Evolutionary conservation across 371 early-diverging fungal species (phyloP).

Genomic region (Mucor lusitanicus): DNA sequence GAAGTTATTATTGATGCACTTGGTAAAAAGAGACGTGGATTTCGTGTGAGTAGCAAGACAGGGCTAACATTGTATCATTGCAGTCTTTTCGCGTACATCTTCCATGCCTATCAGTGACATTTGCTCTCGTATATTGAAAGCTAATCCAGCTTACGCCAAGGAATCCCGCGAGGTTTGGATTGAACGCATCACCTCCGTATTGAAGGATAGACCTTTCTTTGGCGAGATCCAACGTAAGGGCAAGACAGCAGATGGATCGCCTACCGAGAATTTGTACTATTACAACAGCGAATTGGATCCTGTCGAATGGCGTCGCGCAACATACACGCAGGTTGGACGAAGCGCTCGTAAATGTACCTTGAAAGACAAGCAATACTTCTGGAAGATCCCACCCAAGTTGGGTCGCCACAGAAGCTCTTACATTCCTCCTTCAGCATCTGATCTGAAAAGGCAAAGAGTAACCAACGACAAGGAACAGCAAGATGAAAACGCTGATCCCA

Average conservation of each 20-base stretch:
- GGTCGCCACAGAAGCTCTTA: conserved; percentile 54
- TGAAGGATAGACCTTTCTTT: conserved; percentile 48
- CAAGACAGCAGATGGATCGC: conserved; percentile 66
- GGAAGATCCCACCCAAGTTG: conserved; percentile 66
- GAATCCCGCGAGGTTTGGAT: conserved; percentile 41
- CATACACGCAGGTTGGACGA: conserved; percentile 58
- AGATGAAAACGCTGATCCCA: conserved; percentile 16
- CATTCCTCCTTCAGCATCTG: conserved; percentile 46
- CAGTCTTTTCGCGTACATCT: conserved; percentile 50
- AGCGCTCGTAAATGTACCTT: conserved; percentile 68
- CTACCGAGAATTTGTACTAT: conserved; percentile 62
- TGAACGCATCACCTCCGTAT: conserved; percentile 34
- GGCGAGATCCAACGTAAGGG: conserved; percentile 67
- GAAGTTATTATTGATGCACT: conserved; percentile 53
- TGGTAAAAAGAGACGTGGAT: conserved; percentile 22
- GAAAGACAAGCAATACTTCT: conserved; percentile 70
- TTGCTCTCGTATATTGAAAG: conserved; percentile 46
- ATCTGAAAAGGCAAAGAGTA: conserved; percentile 11
- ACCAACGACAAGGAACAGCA: conserved; percentile 2
- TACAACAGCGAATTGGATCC: conserved; percentile 64
- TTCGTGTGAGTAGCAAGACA: no score
- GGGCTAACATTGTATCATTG: background rate
- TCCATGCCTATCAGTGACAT: conserved; percentile 55
- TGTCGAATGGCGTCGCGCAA: conserved; percentile 54
- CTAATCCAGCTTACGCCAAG: conserved; percentile 35